A percentile compares a stretch with the other conserved stretches of the same genome.
Evolutionary conservation across 495 filamentous ascomycete genomes (phyloP).

Genomic region (Trichoderma erinaceum): DNA sequence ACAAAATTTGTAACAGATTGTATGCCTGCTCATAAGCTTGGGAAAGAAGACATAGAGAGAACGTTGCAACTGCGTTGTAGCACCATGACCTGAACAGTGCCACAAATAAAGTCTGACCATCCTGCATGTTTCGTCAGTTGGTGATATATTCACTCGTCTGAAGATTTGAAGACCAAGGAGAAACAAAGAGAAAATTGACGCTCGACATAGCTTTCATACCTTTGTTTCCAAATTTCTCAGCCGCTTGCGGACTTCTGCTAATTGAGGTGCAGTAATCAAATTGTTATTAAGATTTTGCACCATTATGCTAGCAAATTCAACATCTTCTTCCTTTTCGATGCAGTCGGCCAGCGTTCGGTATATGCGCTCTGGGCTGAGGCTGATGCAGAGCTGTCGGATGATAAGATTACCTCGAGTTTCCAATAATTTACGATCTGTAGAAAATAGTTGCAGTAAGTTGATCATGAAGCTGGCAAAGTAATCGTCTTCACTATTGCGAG

Average conservation of each 20-base stretch:
- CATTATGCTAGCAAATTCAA: constrained; percentile 99
- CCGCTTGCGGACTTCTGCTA: constrained; percentile 83
- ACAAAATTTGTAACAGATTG: constrained; percentile 95
- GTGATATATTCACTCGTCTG: constrained; percentile 17
- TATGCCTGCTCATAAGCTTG: constrained; percentile 99
- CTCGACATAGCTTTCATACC: constrained; percentile 33
- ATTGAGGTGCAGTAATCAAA: constrained; percentile 91
- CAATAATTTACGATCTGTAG: constrained; percentile 81
- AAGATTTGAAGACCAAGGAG: neutral
- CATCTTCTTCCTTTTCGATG: constrained; percentile 95
- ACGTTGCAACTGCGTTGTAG: constrained; percentile 96
- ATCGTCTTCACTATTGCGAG: constrained; percentile 88
- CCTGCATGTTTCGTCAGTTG: constrained; percentile 42
- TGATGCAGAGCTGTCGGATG: constrained; percentile 90
- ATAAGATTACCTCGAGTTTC: constrained; percentile 94
- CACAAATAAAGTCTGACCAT: constrained; percentile 92
- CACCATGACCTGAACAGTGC: constrained; percentile 95
- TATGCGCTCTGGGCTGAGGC: constrained; percentile 87
- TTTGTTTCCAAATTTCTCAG: constrained; percentile 84
- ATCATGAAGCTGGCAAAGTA: constrained; percentile 99
- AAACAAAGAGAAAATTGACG: neutral
- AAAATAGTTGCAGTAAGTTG: constrained; percentile 88
- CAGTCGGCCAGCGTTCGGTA: constrained; percentile 95
- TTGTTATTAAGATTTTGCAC: constrained; percentile 99
- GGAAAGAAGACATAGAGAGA: constrained; percentile 89